Evolutionary conservation across 1,139 yeast species (phyloP), one percentile per base, ranked within the genome.

Genomic region (Yamadazyma oceani): DNA sequence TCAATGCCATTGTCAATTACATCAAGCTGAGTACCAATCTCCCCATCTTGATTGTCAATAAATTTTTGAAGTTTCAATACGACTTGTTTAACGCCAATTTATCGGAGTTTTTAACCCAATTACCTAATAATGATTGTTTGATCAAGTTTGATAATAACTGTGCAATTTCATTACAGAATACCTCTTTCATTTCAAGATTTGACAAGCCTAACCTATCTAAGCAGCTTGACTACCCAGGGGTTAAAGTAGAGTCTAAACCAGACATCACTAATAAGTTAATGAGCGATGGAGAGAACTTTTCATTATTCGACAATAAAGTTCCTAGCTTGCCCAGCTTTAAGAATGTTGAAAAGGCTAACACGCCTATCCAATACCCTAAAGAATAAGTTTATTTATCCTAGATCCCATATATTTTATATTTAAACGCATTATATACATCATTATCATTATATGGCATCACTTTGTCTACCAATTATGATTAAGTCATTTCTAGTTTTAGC

Each of bases 141-240:
- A 45, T 69, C 4, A 45, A 41, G 7, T 19, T 7, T 19, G 32
- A 29, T 12, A 29, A 19, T 19, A 42, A 46, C 65, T 15, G 43
- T 62, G 6, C 51, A 55, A 25, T 27, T 5, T 27, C 30, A 7
- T 9, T 16, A 9, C 30, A 15, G 11, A 27, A 27, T n/a, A 5
- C 8, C 5, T 27, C 21, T 9, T 27, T 27, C 64, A 26, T 9
- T 17, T 38, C n/a, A 31, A 31, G 29, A 21, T 27, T 27, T 12
- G 16, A 27, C 12, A 27, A 27, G 13, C 7, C 16, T 27, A 16
- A 27, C 5, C n/a, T 27, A 16, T 27, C 21, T 5, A 71, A 56
- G 35, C 82, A 80, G 40, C 69, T 71, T 44, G 85, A 82, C 0
- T 85, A 81, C 50, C 81, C 86, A 1, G 85, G 85, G 0, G 66